These are phyloP conservation scores for Chrysoporthe cubensis DNA, from an alignment of 2,329 filamentous ascomycete species.

Conservation along the genomic window DNA sequence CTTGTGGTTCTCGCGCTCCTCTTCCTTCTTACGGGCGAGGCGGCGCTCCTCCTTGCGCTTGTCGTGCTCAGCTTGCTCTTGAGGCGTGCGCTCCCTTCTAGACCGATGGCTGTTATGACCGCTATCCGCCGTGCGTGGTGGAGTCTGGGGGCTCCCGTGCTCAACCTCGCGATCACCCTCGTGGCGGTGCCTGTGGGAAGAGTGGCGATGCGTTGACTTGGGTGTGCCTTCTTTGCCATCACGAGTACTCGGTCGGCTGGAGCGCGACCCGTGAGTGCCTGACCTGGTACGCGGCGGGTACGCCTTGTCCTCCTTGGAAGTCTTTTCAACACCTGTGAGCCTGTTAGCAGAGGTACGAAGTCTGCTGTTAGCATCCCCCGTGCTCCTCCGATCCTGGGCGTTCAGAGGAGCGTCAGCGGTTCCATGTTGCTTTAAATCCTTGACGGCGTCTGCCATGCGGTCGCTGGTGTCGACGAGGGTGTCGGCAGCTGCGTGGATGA, in stretches of 20 bases:
- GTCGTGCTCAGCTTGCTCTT: conserved; percentile 56
- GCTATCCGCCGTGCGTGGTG: conserved; percentile 51
- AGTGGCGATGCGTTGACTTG: conserved; percentile 38
- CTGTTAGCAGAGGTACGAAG: conserved; percentile 58
- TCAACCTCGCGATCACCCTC: conserved; percentile 43
- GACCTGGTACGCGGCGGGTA: conserved; percentile 33
- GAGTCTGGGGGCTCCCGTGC: conserved; percentile 42
- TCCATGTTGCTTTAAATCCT: conserved; percentile 34
- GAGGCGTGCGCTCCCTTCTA: conserved; percentile 46
- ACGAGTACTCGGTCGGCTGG: conserved; percentile 34
- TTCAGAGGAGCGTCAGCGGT: conserved; percentile 24
- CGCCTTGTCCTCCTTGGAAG: conserved; percentile 42
- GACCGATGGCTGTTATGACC: conserved; percentile 41
- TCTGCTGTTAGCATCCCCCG: conserved; percentile 27
- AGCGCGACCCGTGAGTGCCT: conserved; percentile 34
- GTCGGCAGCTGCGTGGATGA: conserved; percentile 57
- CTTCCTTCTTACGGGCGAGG: conserved; percentile 38
- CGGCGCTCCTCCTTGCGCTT: conserved; percentile 53
- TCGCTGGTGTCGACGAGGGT: conserved; percentile 38
- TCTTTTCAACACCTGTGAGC: conserved; percentile 54
- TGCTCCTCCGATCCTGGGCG: conserved; percentile 26
- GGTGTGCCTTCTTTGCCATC: conserved; percentile 38
- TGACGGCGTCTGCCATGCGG: conserved; percentile 33
- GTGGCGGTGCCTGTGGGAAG: conserved; percentile 41
- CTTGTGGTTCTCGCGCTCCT: conserved; percentile 34